These are phyloP conservation scores for Phytophthora cajani DNA, from an alignment of 352 stramenopile species.

Conservation along the genomic window DNA sequence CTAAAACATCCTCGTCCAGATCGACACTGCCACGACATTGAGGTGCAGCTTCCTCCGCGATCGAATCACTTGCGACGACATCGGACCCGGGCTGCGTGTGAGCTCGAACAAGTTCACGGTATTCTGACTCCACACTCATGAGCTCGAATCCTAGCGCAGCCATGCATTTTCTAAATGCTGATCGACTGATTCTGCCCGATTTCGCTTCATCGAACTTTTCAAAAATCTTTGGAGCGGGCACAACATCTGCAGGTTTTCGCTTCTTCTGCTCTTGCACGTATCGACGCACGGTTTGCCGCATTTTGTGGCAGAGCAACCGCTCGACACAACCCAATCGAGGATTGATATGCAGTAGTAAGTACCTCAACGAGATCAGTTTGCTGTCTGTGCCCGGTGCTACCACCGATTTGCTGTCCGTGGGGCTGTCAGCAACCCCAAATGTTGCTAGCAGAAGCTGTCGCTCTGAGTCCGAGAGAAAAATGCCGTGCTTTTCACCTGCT, in stretches of 20 bases:
- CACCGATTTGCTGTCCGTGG: background rate
- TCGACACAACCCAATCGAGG: constrained; percentile 55
- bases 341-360: constrained; percentile 65
- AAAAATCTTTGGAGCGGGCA: constrained; percentile 51
- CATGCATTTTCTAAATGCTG: constrained; percentile 73
- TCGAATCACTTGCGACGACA: constrained; percentile 16
- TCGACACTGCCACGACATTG: constrained; percentile 22
- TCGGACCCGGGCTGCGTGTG: constrained; percentile 17
- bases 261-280: constrained; percentile 43
- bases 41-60: background rate
- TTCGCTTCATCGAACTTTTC: constrained; percentile 58
- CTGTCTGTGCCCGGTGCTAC: background rate
- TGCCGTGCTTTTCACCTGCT: constrained; percentile 39
- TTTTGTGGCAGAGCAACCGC: constrained; percentile 69
- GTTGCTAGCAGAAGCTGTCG: constrained; percentile 25
- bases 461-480: constrained; percentile 48
- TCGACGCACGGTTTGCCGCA: constrained; percentile 55
- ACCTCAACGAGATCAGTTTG: constrained; percentile 46
- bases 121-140: constrained; percentile 64
- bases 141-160: constrained; percentile 73
- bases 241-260: constrained; percentile 19
- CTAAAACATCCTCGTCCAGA: constrained; percentile 40
- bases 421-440: constrained; percentile 20
- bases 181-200: constrained; percentile 56
- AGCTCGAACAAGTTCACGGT: constrained; percentile 45